Base-by-base conservation (phyloP, 345 rosid genomes). In the Ailanthus altissimus region DNA sequence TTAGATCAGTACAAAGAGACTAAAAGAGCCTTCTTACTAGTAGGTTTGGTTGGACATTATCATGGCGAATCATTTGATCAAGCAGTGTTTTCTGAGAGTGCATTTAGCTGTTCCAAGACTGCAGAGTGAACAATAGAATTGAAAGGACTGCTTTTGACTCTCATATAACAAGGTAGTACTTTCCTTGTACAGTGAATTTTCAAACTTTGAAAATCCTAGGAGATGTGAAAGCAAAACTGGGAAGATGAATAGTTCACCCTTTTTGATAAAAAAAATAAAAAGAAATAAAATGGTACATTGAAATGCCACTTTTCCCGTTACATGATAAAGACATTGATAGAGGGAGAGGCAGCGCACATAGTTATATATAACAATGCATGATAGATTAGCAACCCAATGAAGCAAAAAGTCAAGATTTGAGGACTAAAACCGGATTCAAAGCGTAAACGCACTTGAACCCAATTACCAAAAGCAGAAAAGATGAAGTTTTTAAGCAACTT, bases 1-100 rank as follows among this genome's bases (percentile, higher is more conserved):
- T 47, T 54, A 78, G 71, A 63, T 79, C 68, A 77, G 75, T 67
- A 77, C 65, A 70, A 68, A 65, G 72, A 60, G 25, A 49, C 68
- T 16, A 56, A 64, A 58, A 25, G 32, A 21, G 46, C 49, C 21
- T 6, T 61, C 54, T 59, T 65, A 50, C 53, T 60, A 43, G 60
- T 54, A 72, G 73, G 70, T 60, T 58, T 56, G 62, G 38, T 40
- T 46, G 78, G 47, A 67, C 47, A 43, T 80, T n/a, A 45, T 49
- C 9, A 56, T 18, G 43, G 69, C 61, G 46, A 68, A 56, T 67
- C 78, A 46, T 80, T 80, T 54, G 66, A 54, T 21, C 21, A 77
- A 77, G 66, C 67, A 68, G 43, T 62, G 74, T 63, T 56, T 46
- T 68, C 75, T 36, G 13, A 53, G 51, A 14, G 50, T 49, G 50